phyloP scores from a whole-genome alignment of 1,139 yeast species.

The Lodderomyces metapsilosis region DNA sequence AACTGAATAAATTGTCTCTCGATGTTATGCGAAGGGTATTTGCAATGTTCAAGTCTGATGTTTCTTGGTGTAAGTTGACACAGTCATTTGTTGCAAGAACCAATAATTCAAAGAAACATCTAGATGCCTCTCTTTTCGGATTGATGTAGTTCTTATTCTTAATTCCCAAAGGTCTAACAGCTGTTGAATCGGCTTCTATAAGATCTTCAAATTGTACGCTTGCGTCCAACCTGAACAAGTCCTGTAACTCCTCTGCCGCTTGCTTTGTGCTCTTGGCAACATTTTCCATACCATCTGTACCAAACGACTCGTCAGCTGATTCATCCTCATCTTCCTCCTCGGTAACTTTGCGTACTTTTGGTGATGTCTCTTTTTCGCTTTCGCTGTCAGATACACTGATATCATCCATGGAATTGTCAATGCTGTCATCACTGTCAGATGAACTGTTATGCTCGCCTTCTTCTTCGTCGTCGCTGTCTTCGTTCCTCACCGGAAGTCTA shows the following conservation, averaged over 20 bases:
- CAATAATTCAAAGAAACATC: conserved; percentile 77
- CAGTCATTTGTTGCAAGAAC: conserved; percentile 82
- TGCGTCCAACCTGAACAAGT: conserved; percentile 21
- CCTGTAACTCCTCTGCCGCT: conserved; percentile 53
- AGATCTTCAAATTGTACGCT: conserved; percentile 39
- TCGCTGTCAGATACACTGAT: conserved; percentile 37
- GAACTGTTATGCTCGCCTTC: conserved; percentile 17
- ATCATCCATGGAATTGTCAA: conserved; percentile 31
- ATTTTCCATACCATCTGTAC: conserved; percentile 14
- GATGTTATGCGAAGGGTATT: conserved; percentile 57
- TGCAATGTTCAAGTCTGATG: conserved; percentile 40
- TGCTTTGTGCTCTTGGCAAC: conserved; percentile 47
- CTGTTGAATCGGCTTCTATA: conserved; percentile 35
- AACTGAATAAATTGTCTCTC: conserved; percentile 49
- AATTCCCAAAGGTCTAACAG: conserved; percentile 30
- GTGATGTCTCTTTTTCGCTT: conserved; percentile 18
- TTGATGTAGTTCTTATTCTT: conserved; percentile 23
- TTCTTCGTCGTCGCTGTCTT: conserved; percentile 22
- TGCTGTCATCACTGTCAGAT: conserved; percentile 16
- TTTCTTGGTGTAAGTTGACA: conserved; percentile 55
- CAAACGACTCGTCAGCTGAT: conserved; percentile 13
- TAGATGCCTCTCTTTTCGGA: conserved; percentile 62
- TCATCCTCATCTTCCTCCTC: conserved; percentile 14
- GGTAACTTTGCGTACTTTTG: neutral
- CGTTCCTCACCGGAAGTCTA: conserved; percentile 24